Percentiles rank a stretch among this genome's conserved stretches.
phyloP scores from a whole-genome alignment of 192 early-diverging fungal species.

The Kickxella alabastrina region DNA sequence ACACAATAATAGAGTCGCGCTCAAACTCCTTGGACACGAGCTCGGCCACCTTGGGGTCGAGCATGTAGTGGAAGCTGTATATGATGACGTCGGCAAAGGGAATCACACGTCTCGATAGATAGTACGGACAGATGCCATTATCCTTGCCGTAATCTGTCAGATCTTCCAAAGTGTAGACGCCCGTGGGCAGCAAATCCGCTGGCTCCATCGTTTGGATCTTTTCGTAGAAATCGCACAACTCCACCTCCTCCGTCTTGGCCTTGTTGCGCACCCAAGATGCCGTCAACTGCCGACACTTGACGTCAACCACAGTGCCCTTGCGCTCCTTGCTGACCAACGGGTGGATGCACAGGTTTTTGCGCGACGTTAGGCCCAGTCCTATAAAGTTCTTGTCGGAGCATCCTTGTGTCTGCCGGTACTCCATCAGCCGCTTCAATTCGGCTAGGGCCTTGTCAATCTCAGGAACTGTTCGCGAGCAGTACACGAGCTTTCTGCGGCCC shows the following conservation, averaged over 20 bases:
- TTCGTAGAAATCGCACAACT: conserved; percentile 81
- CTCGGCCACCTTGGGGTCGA: conserved; percentile 99
- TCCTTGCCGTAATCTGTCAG: conserved; percentile 73
- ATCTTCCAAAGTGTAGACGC: conserved; percentile 97
- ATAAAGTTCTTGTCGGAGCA: conserved; percentile 73
- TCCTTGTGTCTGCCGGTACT: conserved; percentile 69
- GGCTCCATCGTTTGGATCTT: conserved; percentile 61
- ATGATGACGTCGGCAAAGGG: conserved; percentile 93
- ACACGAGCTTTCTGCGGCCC: conserved; percentile 94
- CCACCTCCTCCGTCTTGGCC: conserved; percentile 51
- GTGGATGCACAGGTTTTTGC: conserved; percentile 94
- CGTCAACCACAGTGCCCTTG: conserved; percentile 81
- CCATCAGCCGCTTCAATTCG: conserved; percentile 89
- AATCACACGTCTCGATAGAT: conserved; percentile 80
- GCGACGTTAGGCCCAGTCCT: conserved; percentile 86
- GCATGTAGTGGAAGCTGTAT: conserved; percentile 97
- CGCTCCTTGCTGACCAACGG: conserved; percentile 84
- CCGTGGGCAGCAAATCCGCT: conserved; percentile 65
- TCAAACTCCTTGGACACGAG: conserved; percentile 92
- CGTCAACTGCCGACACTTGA: conserved; percentile 86
- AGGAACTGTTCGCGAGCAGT: conserved; percentile 99
- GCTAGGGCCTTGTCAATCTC: conserved; percentile 99
- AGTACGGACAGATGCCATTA: conserved; percentile 90
- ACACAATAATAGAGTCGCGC: conserved; percentile 94
- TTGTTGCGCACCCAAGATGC: conserved; percentile 88